Conservation (phyloP, 2,329 filamentous ascomycete species). For the Exophiala sp. region DNA sequence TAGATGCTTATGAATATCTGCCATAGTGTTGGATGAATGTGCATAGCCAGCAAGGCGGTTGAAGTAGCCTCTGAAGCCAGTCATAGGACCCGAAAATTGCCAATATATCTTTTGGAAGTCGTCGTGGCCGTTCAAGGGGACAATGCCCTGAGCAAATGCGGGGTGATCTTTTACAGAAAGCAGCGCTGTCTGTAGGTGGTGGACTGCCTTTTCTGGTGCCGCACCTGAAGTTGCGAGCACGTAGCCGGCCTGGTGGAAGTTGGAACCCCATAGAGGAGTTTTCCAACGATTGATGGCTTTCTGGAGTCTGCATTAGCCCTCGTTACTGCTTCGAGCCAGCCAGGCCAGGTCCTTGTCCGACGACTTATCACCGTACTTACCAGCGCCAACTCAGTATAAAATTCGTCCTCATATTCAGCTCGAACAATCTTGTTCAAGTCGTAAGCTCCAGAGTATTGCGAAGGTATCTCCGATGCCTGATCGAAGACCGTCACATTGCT, state of each 20-base stretch:
- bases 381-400: conserved; percentile 27
- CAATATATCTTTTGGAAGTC: conserved; percentile 43
- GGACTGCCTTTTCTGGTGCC: conserved; percentile 30
- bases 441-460: conserved; percentile 45
- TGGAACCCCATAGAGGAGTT: conserved; percentile 42
- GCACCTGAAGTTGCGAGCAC: conserved; percentile 41
- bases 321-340: not conserved
- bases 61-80: conserved; percentile 57
- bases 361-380: conserved; percentile 11
- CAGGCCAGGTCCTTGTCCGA: not conserved
- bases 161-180: conserved; percentile 38
- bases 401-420: conserved; percentile 27
- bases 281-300: conserved; percentile 42
- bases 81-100: conserved; percentile 49
- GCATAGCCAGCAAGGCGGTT: conserved; percentile 57
- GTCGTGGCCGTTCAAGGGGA: conserved; percentile 39
- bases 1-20: conserved; percentile 52
- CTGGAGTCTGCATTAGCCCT: conserved; percentile 18
- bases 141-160: conserved; percentile 32
- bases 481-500: conserved; percentile 49
- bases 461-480: conserved; percentile 42
- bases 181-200: conserved; percentile 32
- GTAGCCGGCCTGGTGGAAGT: conserved; percentile 45
- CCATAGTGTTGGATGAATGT: conserved; percentile 49
- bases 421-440: conserved; percentile 48